Evolutionary conservation across 2,329 filamentous ascomycete genomes (phyloP), one percentile per base, ranked within the genome.

Genomic region (Apiospora aurea): DNA sequence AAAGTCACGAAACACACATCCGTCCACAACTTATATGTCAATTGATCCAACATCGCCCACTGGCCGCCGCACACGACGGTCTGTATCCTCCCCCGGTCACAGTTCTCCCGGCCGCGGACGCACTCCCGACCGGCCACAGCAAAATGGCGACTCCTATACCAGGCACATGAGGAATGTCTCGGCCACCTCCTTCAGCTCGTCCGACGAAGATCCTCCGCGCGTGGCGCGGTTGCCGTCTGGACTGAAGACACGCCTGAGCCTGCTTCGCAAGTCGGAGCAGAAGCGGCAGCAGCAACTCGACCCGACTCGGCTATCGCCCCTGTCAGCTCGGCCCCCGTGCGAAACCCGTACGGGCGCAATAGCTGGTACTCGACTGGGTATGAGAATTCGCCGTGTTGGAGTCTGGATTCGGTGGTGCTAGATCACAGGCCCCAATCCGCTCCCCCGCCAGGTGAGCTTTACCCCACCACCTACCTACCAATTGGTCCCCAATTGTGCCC

Each of bases 311-410:
- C 8, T 64, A 18, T 18, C 41, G 34, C 57, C 57, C 7, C 57
- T 34, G 0, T 64, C 57, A 1, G 8, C 57, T 7, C 57, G 34
- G 34, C 57, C n/a, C 57, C 29, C 34, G 10, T 29, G 3, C 21
- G 57, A 34, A 64, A 64, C 13, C 57, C 57, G 8, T 64, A 64
- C 34, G 57, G 57, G 21, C 57, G 57, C 21, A 38, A 41, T 4
- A 64, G 57, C 34, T 64, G 57, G 57, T 64, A 64, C 57, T 64
- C 57, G 34, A 41, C 57, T 10, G 57, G 57, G 34, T 41, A 64
- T 3, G 57, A 64, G 29, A 64, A 64, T 34, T 64, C 57, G 29
- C 57, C 57, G 8, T 64, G 57, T 34, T 64, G 57, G 57, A 64
- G 57, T 2, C 8, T 64, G 34, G 57, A 64, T 41, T 64, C 57